Percentiles rank a stretch among this genome's conserved stretches.
Conservation (phyloP, 306 rosid genomes). For the Ziziphus jujuba region DNA sequence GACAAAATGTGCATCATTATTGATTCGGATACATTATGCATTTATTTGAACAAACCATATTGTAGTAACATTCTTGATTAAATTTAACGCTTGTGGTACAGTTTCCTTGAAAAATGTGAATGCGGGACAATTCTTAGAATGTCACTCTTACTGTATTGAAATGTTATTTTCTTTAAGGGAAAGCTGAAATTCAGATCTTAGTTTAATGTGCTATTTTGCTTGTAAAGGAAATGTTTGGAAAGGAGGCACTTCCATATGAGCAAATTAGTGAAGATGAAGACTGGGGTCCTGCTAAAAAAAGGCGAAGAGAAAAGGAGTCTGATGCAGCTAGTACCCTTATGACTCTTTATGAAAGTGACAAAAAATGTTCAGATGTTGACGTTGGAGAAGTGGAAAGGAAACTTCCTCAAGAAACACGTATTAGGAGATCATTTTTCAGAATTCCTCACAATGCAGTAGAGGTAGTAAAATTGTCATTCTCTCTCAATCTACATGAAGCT, state of each 20-base stretch:
- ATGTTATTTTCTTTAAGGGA: not conserved
- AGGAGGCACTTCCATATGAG: slow-evolving; percentile 63
- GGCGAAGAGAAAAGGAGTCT: slow-evolving; percentile 69
- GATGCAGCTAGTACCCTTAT: slow-evolving; percentile 83
- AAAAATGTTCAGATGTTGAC: slow-evolving; percentile 34
- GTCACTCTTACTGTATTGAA: too few species aligned
- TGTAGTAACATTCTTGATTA: too few species aligned
- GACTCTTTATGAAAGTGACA: slow-evolving; percentile 71
- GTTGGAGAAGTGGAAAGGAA: slow-evolving; percentile 16
- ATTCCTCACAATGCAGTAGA: slow-evolving; percentile 70
- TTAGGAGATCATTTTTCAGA: slow-evolving; percentile 58
- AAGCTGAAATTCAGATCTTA: slow-evolving; percentile 12
- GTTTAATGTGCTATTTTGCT: slow-evolving; percentile 15
- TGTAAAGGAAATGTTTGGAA: slow-evolving; percentile 89
- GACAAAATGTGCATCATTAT: too few species aligned
- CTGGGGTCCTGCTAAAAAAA: slow-evolving; percentile 85
- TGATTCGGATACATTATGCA: too few species aligned
- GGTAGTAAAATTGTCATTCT: slow-evolving; percentile 42
- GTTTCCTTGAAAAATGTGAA: too few species aligned
- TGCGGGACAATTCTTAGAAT: too few species aligned
- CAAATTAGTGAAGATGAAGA: slow-evolving; percentile 90
- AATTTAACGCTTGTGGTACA: too few species aligned
- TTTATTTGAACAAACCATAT: too few species aligned
- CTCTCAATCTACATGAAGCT: slow-evolving; percentile 1
- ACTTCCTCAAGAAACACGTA: slow-evolving; percentile 30